Evolutionary conservation across 306 rosid species (phyloP).

Genomic region (Cucurbita maxima): DNA sequence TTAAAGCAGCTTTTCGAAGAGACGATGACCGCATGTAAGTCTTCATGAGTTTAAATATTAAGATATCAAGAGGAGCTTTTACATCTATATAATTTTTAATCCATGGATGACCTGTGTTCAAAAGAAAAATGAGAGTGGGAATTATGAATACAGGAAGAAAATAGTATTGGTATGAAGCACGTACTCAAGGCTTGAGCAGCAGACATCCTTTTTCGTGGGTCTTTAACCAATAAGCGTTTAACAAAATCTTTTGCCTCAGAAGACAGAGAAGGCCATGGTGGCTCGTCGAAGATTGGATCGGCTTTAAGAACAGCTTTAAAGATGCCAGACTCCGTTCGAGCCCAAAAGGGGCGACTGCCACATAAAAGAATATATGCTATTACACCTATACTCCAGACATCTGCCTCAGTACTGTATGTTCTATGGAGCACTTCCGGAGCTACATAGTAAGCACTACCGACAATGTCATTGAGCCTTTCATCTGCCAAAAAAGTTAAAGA

Average conservation of each 20-base stretch:
- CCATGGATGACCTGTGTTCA: slow-evolving; percentile 81
- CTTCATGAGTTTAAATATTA: slow-evolving; percentile 76
- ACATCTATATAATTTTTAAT: slow-evolving; percentile 45
- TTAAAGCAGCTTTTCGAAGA: slow-evolving; percentile 80
- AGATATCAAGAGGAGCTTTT: slow-evolving; percentile 64
- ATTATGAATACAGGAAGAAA: neutral
- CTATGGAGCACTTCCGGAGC: slow-evolving; percentile 96
- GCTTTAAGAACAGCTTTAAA: slow-evolving; percentile 84
- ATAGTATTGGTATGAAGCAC: slow-evolving; percentile 13
- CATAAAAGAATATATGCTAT: slow-evolving; percentile 87
- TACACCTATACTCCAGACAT: slow-evolving; percentile 91
- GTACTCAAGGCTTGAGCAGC: slow-evolving; percentile 82
- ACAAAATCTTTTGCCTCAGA: slow-evolving; percentile 74
- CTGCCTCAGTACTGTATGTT: slow-evolving; percentile 83
- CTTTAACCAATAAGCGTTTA: slow-evolving; percentile 65
- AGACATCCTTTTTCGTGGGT: slow-evolving; percentile 87
- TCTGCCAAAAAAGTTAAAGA: slow-evolving; percentile 37
- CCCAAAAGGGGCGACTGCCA: slow-evolving; percentile 99
- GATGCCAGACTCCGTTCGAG: slow-evolving; percentile 92
- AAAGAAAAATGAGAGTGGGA: slow-evolving; percentile 20
- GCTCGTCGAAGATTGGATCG: slow-evolving; percentile 75
- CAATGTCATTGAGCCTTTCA: slow-evolving; percentile 85
- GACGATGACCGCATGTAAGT: slow-evolving; percentile 77
- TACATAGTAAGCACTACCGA: slow-evolving; percentile 93
- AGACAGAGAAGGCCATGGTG: slow-evolving; percentile 87